Evolutionary conservation across 2,329 filamentous ascomycete genomes (phyloP).

Genomic region (Pseudomassariella vexata): DNA sequence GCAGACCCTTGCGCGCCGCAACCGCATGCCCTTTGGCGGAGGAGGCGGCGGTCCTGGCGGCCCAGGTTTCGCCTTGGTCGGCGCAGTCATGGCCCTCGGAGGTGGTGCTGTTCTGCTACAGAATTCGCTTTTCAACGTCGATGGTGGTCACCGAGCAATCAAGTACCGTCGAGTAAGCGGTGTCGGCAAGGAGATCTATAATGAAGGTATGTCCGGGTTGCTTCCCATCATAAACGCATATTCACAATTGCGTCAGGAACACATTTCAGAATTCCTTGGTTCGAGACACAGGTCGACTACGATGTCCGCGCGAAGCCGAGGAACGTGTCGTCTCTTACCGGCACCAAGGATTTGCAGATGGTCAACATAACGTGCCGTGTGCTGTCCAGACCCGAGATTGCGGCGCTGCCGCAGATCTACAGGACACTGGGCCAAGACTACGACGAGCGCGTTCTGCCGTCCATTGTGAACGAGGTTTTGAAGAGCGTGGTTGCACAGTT

Average conservation of each 20-base stretch:
- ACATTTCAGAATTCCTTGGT: constrained; percentile 90
- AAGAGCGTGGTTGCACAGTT: constrained; percentile 99
- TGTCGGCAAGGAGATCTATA: constrained; percentile 94
- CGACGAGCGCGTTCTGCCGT: constrained; percentile 92
- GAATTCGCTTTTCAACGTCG: constrained; percentile 72
- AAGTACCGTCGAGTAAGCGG: constrained; percentile 92
- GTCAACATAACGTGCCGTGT: constrained; percentile 99
- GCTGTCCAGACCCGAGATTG: constrained; percentile 81
- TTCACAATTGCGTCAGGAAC: constrained; percentile 55
- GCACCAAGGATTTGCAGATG: constrained; percentile 99
- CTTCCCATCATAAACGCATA: constrained; percentile 7
- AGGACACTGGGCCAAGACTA: constrained; percentile 92
- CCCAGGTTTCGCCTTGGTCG: constrained; percentile 32
- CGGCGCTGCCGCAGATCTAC: constrained; percentile 93
- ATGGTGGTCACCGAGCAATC: constrained; percentile 97
- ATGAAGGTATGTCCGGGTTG: constrained; percentile 60
- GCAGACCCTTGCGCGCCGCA: constrained; percentile 23
- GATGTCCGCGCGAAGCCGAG: constrained; percentile 96
- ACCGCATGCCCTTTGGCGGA: constrained; percentile 14
- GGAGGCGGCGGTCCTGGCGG: constrained; percentile 34
- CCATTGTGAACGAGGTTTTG: constrained; percentile 96
- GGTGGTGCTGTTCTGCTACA: constrained; percentile 47
- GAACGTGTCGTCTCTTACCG: constrained; percentile 93
- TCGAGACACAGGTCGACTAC: constrained; percentile 94
- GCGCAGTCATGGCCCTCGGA: constrained; percentile 33